phyloP scores from a whole-genome alignment of 306 rosid species.

The Fagus sylvatica region DNA sequence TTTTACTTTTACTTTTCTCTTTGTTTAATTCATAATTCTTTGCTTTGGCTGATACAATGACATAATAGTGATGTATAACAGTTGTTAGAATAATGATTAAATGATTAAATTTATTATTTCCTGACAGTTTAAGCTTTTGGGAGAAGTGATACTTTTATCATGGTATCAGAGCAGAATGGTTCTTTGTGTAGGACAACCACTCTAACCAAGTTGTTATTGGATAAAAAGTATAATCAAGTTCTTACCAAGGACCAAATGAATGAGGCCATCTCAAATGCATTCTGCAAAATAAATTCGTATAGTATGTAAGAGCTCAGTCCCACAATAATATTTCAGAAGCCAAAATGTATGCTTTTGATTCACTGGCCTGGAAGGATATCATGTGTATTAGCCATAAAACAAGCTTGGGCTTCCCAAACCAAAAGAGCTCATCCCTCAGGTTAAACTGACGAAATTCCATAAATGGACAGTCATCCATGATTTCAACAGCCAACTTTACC shows the following conservation, averaged over 20 bases:
- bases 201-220: not conserved
- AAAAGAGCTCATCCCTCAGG: conserved; percentile 82
- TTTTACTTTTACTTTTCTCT: no score
- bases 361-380: conserved; percentile 76
- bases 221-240: not conserved
- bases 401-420: conserved; percentile 88
- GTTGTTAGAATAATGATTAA: no score
- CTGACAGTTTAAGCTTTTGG: no score
- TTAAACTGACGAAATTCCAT: conserved; percentile 47
- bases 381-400: conserved; percentile 68
- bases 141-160: no score
- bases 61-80: no score
- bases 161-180: no score
- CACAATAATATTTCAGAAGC: not conserved
- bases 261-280: conserved; percentile 95
- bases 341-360: not conserved
- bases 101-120: no score
- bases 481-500: conserved; percentile 84
- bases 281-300: conserved; percentile 50
- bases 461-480: conserved; percentile 44
- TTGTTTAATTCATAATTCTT: no score
- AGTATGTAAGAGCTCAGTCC: not conserved
- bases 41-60: no score
- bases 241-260: conserved; percentile 95
- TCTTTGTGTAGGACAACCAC: not conserved